These are phyloP conservation scores for Emmonsiellopsis sp. DNA, from an alignment of 2,329 filamentous ascomycete genomes.

Conservation along the genomic window DNA sequence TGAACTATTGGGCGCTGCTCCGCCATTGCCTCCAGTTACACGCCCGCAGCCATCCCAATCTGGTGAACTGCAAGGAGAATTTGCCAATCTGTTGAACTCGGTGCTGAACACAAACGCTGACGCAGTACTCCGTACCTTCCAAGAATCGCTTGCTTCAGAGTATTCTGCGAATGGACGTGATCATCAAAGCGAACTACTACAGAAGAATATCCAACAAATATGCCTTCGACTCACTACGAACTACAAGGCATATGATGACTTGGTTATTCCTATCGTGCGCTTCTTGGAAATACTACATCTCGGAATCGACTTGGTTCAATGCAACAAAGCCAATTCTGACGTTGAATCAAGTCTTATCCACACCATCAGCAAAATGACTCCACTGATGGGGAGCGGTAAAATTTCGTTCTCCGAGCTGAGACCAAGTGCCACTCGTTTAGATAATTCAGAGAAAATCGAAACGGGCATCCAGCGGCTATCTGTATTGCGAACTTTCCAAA, in stretches of 20 bases:
- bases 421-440: neutral
- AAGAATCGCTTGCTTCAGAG: constrained; percentile 9
- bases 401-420: neutral
- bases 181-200: constrained; percentile 28
- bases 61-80: constrained; percentile 68
- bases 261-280: constrained; percentile 67
- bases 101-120: constrained; percentile 40
- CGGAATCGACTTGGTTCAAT: constrained; percentile 56
- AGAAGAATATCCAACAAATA: constrained; percentile 57
- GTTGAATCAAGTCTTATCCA: constrained; percentile 16
- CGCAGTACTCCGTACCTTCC: constrained; percentile 16
- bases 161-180: neutral
- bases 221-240: constrained; percentile 58
- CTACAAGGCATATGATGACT: constrained; percentile 76
- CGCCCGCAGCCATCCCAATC: constrained; percentile 62
- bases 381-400: constrained; percentile 27
- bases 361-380: constrained; percentile 27
- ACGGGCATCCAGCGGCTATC: constrained; percentile 30
- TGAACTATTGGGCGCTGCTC: constrained; percentile 54
- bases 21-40: constrained; percentile 59
- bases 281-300: constrained; percentile 72
- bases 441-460: constrained; percentile 15
- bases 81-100: constrained; percentile 65
- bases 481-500: constrained; percentile 25
- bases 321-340: constrained; percentile 13